A percentile compares a stretch with the other conserved stretches of the same genome.
These are phyloP conservation scores for Trametes cingulata DNA, from an alignment of 768 basidiomycete species.

Conservation along the genomic window DNA sequence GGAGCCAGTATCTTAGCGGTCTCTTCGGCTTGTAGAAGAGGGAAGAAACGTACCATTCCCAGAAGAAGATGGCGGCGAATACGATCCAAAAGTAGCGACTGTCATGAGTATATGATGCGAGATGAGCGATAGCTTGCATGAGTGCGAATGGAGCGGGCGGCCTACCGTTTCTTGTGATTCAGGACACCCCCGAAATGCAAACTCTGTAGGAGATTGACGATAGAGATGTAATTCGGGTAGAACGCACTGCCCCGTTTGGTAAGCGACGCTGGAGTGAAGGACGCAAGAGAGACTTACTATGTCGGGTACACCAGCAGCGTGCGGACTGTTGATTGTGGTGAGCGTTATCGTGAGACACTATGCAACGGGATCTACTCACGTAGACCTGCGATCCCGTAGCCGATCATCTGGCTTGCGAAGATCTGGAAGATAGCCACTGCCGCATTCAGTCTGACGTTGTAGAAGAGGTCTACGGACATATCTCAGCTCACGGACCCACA, in stretches of 20 bases:
- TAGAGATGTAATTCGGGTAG: slow-evolving; percentile 53
- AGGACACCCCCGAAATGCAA: slow-evolving; percentile 52
- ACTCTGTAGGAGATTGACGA: slow-evolving; percentile 53
- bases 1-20: too few relatives aligned
- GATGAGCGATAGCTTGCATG: not conserved
- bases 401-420: slow-evolving; percentile 48
- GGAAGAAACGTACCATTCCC: slow-evolving; percentile 39
- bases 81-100: slow-evolving; percentile 58
- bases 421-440: slow-evolving; percentile 57
- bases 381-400: slow-evolving; percentile 34
- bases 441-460: slow-evolving; percentile 48
- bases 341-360: not conserved
- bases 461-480: slow-evolving; percentile 55
- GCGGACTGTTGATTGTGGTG: slow-evolving; percentile 35
- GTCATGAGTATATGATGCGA: not conserved
- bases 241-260: slow-evolving; percentile 36
- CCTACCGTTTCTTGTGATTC: slow-evolving; percentile 47
- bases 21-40: not conserved
- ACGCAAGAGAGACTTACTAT: slow-evolving; percentile 36
- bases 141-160: not conserved
- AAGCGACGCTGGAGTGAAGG: not conserved
- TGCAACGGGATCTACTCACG: slow-evolving; percentile 21
- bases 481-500: too few relatives aligned
- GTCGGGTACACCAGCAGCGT: slow-evolving; percentile 54
- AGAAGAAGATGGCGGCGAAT: slow-evolving; percentile 48